These are phyloP conservation scores for Ustilago trichophora DNA, from an alignment of 1,284 basidiomycete genomes.

Conservation along the genomic window DNA sequence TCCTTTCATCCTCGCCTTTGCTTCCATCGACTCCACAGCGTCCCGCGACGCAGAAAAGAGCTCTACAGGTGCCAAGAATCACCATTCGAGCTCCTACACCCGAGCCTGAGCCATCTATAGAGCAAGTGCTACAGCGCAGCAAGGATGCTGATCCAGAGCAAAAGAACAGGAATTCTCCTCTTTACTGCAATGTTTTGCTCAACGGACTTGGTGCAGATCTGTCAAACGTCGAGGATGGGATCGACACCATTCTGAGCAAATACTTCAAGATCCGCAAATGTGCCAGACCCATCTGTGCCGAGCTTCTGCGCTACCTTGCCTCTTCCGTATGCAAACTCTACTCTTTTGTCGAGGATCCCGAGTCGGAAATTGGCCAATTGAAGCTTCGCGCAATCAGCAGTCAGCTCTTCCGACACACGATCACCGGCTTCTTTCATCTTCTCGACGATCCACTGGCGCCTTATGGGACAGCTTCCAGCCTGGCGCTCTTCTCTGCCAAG, in stretches of 20 bases:
- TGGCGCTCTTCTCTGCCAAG: constrained; percentile 13
- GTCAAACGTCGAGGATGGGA: constrained; percentile 8
- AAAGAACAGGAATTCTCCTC: not conserved
- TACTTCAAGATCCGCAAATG: constrained; percentile 8
- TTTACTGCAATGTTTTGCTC: constrained; percentile 8
- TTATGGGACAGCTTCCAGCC: constrained; percentile 14
- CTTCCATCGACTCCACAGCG: not conserved
- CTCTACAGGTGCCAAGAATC: constrained; percentile 12
- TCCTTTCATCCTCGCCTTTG: not conserved
- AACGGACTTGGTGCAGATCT: constrained; percentile 7
- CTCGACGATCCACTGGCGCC: constrained; percentile 25
- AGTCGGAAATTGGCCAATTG: constrained; percentile 14
- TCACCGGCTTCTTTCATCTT: constrained; percentile 35
- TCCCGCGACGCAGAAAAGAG: not conserved
- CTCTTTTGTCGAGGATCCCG: constrained; percentile 11
- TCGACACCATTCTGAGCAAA: constrained; percentile 30
- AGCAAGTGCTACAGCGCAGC: not conserved
- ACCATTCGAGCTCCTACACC: constrained; percentile 24
- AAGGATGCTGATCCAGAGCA: not conserved
- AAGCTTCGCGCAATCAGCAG: constrained; percentile 29
- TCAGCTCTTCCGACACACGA: constrained; percentile 24
- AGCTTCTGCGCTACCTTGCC: constrained; percentile 26
- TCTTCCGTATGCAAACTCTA: constrained; percentile 16
- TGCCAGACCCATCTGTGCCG: constrained; percentile 5
- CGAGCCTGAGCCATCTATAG: constrained; percentile 6